phyloP scores from a whole-genome alignment of 116 monocot species.

The Trichopus zeylanicus region DNA sequence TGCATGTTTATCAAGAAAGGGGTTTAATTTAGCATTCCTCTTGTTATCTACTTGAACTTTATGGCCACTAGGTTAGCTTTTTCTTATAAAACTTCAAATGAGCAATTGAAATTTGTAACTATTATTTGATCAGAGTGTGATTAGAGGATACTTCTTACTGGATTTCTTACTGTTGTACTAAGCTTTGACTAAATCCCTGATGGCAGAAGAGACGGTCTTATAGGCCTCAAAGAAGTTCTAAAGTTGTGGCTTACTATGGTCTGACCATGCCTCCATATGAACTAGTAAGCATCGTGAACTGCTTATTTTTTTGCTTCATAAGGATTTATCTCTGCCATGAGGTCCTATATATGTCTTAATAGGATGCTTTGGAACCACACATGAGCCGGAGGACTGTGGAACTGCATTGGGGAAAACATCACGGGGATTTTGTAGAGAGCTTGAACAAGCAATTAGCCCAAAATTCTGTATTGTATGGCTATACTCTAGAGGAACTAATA shows the following conservation, averaged over 20 bases:
- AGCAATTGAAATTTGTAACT: too few relatives aligned
- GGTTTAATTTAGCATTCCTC: background rate
- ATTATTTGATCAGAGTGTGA: background rate
- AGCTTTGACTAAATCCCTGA: background rate
- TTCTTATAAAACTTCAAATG: background rate
- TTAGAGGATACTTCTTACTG: background rate
- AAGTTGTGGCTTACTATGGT: conserved; percentile 57
- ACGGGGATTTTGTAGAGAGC: conserved; percentile 56
- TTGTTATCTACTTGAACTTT: background rate
- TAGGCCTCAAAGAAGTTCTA: conserved; percentile 16
- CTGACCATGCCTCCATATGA: conserved; percentile 89
- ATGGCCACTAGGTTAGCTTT: background rate
- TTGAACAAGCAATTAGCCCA: conserved; percentile 79
- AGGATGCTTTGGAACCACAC: conserved; percentile 87
- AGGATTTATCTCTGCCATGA: background rate
- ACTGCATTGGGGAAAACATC: conserved; percentile 86
- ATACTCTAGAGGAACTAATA: conserved; percentile 79
- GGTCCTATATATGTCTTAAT: background rate
- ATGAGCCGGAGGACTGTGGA: conserved; percentile 86
- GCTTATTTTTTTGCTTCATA: background rate
- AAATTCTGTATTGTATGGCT: conserved; percentile 61
- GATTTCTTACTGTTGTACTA: background rate
- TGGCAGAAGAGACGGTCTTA: conserved; percentile 16
- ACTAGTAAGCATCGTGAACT: conserved; percentile 39
- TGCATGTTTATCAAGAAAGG: background rate